Conservation (phyloP, 202 grass and related monocot species). For the Hordeum pubiflorum region DNA sequence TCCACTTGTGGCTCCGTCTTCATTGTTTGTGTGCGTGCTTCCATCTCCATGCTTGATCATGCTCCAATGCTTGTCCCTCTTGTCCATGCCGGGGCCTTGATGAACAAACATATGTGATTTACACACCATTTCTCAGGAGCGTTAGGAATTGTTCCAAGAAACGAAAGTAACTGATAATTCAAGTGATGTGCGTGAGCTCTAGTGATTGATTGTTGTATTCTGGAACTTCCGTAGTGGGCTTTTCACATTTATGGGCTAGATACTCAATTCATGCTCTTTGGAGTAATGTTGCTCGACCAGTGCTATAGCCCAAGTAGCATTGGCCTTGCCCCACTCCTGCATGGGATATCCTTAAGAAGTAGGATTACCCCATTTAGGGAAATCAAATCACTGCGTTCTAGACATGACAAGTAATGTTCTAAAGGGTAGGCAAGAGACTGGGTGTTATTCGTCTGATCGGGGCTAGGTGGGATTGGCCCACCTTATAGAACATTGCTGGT, state of each 20-base stretch:
- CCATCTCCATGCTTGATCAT: neutral
- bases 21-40: neutral
- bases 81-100: neutral
- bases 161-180: neutral
- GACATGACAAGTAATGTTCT: neutral
- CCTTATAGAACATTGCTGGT: neutral
- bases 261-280: neutral
- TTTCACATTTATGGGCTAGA: neutral
- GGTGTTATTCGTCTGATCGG: neutral
- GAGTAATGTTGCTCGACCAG: neutral
- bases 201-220: neutral
- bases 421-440: neutral
- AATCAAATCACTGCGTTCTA: neutral
- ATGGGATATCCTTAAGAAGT: neutral
- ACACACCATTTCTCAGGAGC: neutral
- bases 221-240: neutral
- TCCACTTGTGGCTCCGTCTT: neutral
- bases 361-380: neutral
- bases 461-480: neutral
- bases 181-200: neutral
- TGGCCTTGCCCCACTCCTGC: neutral
- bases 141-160: neutral
- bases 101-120: neutral
- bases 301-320: neutral
- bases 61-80: neutral